Evolutionary conservation across 1,139 yeast species (phyloP).

Genomic region (Yamadazyma oceani): DNA sequence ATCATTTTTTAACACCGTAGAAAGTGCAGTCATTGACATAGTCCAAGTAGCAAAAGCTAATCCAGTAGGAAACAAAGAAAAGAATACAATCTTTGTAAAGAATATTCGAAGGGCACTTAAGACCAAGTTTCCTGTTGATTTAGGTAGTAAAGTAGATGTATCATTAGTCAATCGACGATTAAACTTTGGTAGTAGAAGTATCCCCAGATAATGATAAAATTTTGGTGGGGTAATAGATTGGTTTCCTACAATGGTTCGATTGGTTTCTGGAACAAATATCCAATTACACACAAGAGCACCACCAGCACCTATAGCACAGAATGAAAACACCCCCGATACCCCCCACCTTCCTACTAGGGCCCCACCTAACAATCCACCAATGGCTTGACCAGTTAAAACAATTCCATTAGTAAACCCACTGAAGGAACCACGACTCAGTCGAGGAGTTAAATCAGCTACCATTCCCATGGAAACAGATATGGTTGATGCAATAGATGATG

Average conservation of each 20-base stretch:
- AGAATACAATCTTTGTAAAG: slow-evolving; percentile 26
- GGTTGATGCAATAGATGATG: slow-evolving; percentile 69
- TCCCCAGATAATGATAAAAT: slow-evolving; percentile 44
- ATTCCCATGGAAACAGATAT: slow-evolving; percentile 67
- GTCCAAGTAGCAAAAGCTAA: slow-evolving; percentile 69
- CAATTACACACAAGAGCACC: slow-evolving; percentile 34
- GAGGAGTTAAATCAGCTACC: slow-evolving; percentile 64
- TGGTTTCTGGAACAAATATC: slow-evolving; percentile 67
- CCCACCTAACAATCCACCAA: slow-evolving; percentile 78
- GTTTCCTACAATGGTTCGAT: slow-evolving; percentile 66
- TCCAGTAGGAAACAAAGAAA: slow-evolving; percentile 51
- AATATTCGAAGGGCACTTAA: slow-evolving; percentile 49
- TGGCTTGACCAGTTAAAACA: slow-evolving; percentile 69
- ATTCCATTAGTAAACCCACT: slow-evolving; percentile 64
- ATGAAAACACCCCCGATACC: slow-evolving; percentile 81
- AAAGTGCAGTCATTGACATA: slow-evolving; percentile 63
- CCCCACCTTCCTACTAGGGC: slow-evolving; percentile 56
- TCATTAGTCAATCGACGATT: slow-evolving; percentile 19
- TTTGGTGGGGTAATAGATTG: slow-evolving; percentile 51
- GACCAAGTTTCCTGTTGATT: slow-evolving; percentile 27
- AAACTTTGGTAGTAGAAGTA: slow-evolving; percentile 24
- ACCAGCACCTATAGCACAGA: slow-evolving; percentile 62
- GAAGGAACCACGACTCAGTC: slow-evolving; percentile 62
- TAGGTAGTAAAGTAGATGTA: slow-evolving; percentile 19
- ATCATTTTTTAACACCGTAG: slow-evolving; percentile 48